A percentile compares a stretch with the other conserved stretches of the same genome.
phyloP scores from a whole-genome alignment of 1,284 basidiomycete genomes.

The Cutaneotrichosporon sp. region DNA sequence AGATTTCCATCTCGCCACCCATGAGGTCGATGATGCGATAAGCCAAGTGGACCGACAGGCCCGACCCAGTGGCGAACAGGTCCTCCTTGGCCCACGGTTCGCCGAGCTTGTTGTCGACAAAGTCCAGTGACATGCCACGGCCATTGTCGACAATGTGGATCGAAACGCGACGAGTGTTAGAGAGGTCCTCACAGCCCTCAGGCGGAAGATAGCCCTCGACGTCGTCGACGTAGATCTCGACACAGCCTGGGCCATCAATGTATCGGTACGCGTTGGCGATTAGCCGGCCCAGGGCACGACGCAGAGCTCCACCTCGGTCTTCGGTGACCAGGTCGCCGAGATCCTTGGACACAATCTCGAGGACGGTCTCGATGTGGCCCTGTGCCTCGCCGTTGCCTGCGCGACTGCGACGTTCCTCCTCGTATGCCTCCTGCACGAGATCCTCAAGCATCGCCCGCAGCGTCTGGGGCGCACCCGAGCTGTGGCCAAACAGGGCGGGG shows the following conservation, averaged over 20 bases:
- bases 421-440: slow-evolving; percentile 39
- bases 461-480: slow-evolving; percentile 27
- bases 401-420: slow-evolving; percentile 37
- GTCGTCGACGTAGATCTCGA: slow-evolving; percentile 47
- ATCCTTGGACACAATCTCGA: slow-evolving; percentile 45
- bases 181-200: slow-evolving; percentile 42
- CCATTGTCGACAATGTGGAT: slow-evolving; percentile 45
- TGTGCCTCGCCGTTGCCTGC: slow-evolving; percentile 33
- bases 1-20: slow-evolving; percentile 49
- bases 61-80: slow-evolving; percentile 44
- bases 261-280: slow-evolving; percentile 50
- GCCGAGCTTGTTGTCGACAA: slow-evolving; percentile 39
- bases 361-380: slow-evolving; percentile 41
- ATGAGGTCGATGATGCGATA: slow-evolving; percentile 49
- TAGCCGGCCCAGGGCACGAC: slow-evolving; percentile 42
- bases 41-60: slow-evolving; percentile 47
- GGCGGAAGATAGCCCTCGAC: slow-evolving; percentile 38
- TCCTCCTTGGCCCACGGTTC: slow-evolving; percentile 48
- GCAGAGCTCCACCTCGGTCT: slow-evolving; percentile 42
- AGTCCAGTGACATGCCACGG: slow-evolving; percentile 44
- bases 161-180: slow-evolving; percentile 32
- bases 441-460: slow-evolving; percentile 47
- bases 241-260: slow-evolving; percentile 46
- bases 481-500: slow-evolving; percentile 15
- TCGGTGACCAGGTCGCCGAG: slow-evolving; percentile 44